Percentiles rank a stretch among this genome's conserved stretches.
Evolutionary conservation across 441 rosid species (phyloP).

Genomic region (Manihot esculenta): DNA sequence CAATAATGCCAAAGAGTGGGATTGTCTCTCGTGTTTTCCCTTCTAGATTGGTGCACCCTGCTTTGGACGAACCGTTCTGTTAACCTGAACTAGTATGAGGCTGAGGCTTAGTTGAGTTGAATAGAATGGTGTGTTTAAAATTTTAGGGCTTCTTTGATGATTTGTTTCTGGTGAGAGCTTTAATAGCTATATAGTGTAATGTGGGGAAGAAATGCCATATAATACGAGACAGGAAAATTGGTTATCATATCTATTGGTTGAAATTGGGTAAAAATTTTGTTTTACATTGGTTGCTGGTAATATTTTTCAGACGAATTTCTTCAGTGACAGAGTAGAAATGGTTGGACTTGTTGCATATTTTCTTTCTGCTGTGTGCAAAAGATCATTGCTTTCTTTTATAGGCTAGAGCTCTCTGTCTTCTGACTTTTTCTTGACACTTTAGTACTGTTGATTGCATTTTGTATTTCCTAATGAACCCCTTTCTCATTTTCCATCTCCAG

Average conservation of each 20-base stretch:
- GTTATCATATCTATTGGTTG: not conserved
- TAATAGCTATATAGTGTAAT: not conserved
- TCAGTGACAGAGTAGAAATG: not conserved
- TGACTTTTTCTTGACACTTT: not conserved
- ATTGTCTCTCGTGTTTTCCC: not conserved
- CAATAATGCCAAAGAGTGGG: not conserved
- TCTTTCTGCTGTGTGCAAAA: not conserved
- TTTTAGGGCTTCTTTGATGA: not conserved
- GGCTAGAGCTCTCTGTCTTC: not conserved
- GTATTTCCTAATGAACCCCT: not conserved
- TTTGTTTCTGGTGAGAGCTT: not conserved
- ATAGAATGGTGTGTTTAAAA: not conserved
- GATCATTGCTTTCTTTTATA: not conserved
- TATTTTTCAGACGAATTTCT: not conserved
- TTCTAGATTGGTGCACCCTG: not conserved
- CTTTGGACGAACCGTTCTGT: not conserved
- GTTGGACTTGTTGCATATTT: not conserved
- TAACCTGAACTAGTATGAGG: not conserved
- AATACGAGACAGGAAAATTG: not conserved
- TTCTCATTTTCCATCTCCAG: conserved; percentile 35
- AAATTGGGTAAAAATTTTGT: not conserved
- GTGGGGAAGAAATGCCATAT: not conserved
- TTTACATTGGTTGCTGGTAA: not conserved
- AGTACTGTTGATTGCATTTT: not conserved
- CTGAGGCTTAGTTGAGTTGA: conserved; percentile 2